Evolutionary conservation across 73 alveolate genomes (phyloP).

Genomic region (Uronychia binucleata): DNA sequence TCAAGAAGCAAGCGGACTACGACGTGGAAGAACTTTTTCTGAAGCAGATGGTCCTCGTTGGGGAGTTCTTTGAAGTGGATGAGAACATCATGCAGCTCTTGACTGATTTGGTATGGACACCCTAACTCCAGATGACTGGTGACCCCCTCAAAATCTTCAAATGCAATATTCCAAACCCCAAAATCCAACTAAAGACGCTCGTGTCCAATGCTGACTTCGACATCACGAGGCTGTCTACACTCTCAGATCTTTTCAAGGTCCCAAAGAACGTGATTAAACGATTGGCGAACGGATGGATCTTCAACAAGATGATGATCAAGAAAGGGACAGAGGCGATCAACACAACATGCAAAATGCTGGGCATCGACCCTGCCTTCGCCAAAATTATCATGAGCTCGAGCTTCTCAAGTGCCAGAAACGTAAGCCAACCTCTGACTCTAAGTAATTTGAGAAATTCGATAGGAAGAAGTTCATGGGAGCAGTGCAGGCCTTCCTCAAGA

Average conservation of each 20-base stretch:
- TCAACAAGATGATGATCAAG: neutral
- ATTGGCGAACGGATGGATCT: conserved; percentile 26
- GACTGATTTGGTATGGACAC: neutral
- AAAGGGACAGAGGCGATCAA: conserved; percentile 5
- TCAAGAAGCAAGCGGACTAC: neutral
- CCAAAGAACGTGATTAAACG: neutral
- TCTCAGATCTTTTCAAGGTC: neutral
- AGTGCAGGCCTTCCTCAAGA: neutral
- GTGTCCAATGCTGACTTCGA: conserved; percentile 11
- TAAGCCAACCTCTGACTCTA: too few relatives aligned
- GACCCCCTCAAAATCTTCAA: conserved; percentile 19
- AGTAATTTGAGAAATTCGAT: neutral
- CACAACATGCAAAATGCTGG: neutral
- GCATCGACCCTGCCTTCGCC: neutral
- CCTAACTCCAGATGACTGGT: conserved; percentile 9
- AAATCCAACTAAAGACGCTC: neutral
- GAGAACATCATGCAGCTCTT: conserved; percentile 5
- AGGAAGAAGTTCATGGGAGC: neutral
- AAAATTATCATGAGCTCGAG: neutral
- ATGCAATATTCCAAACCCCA: conserved; percentile 5
- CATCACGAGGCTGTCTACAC: conserved; percentile 2
- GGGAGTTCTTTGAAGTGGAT: conserved; percentile 9
- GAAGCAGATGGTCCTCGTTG: neutral
- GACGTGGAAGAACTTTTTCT: neutral
- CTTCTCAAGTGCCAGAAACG: neutral